A percentile compares a stretch with the other conserved stretches of the same genome.
Evolutionary conservation across 2,329 filamentous ascomycete species (phyloP).

Genomic region (Cytospora piceicola): DNA sequence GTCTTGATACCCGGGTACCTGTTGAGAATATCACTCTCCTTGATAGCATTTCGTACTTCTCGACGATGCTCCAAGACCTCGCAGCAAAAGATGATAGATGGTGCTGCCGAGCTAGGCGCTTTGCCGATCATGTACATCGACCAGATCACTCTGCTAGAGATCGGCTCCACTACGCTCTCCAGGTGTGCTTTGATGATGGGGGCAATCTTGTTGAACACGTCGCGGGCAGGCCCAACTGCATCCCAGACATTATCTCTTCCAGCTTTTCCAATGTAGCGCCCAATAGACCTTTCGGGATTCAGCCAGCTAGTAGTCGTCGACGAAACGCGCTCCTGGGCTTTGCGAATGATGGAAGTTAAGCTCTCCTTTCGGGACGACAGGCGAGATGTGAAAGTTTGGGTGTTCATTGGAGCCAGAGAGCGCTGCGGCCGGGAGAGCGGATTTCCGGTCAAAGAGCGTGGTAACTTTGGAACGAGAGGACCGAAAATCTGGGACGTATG

Average conservation of each 20-base stretch:
- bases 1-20: constrained; percentile 18
- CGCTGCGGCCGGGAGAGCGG: not conserved
- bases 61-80: not conserved
- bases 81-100: constrained; percentile 23
- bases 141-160: constrained; percentile 14
- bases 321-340: not conserved
- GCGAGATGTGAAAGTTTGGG: not conserved
- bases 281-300: constrained; percentile 9
- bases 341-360: not conserved
- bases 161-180: not conserved
- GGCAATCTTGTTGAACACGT: not conserved
- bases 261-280: not conserved
- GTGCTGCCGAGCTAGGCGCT: not conserved
- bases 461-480: not conserved
- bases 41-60: not conserved
- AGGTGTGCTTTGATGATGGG: constrained; percentile 10
- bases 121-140: constrained; percentile 19
- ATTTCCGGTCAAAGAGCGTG: not conserved
- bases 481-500: not conserved
- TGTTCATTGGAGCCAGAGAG: not conserved
- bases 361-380: not conserved
- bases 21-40: not conserved
- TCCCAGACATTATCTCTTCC: constrained; percentile 12
- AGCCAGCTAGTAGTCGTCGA: not conserved
- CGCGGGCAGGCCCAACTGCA: constrained; percentile 8